Conservation (phyloP, 1,284 basidiomycete genomes). For the Afroboletus lepidellus region DNA sequence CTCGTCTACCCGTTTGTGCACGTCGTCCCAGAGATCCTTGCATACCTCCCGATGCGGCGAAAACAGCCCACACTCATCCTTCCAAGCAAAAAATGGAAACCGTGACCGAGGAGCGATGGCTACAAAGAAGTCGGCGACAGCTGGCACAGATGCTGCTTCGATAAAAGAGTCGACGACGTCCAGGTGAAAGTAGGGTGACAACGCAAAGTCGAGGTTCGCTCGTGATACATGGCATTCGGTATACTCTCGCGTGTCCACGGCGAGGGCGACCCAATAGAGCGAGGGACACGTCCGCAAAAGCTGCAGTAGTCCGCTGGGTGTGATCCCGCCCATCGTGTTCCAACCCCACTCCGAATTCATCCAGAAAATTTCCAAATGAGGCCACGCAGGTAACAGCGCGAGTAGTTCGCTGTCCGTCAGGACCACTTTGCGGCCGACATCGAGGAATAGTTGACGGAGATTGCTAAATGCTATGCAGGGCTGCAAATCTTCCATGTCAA, state of each 20-base stretch:
- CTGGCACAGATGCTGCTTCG: neutral
- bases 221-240: neutral
- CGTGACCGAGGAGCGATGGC: neutral
- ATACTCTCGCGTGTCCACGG: neutral
- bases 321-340: neutral
- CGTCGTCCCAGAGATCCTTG: too few species aligned
- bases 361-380: neutral
- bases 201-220: neutral
- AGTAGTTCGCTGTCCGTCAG: neutral
- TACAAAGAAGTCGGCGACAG: neutral
- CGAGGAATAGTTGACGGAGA: neutral
- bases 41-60: too few species aligned
- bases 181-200: neutral
- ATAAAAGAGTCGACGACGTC: constrained; percentile 12
- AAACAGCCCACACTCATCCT: too few species aligned
- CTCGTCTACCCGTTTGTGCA: too few species aligned
- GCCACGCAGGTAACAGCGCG: neutral
- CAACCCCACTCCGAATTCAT: neutral
- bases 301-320: neutral
- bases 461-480: neutral
- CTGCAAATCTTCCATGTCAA: neutral
- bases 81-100: too few species aligned
- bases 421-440: neutral
- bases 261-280: neutral
- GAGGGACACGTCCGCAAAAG: neutral